These are phyloP conservation scores for Xylaria multiplex DNA, from an alignment of 2,329 filamentous ascomycete genomes.

Conservation along the genomic window DNA sequence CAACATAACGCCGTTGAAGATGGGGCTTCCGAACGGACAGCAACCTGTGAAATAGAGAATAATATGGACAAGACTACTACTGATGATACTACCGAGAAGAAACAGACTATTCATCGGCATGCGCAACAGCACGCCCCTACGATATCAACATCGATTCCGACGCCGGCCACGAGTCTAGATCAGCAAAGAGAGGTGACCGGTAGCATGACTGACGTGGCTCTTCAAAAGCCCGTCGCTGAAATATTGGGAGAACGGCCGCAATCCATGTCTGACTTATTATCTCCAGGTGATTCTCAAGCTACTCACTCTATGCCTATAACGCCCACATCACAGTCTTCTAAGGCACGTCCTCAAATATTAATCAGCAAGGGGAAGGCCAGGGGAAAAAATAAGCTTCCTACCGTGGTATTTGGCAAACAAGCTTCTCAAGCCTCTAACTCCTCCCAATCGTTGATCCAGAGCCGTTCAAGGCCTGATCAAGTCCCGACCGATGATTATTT, in stretches of 20 bases:
- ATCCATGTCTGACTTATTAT: constrained; percentile 20
- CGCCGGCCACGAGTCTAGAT: constrained; percentile 2
- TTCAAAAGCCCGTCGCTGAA: constrained; percentile 49
- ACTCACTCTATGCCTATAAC: constrained; percentile 43
- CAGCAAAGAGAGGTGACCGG: constrained; percentile 18
- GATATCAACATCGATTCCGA: constrained; percentile 12
- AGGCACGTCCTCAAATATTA: constrained; percentile 48
- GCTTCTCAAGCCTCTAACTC: constrained; percentile 61
- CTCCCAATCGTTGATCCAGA: constrained; percentile 51
- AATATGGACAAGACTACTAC: neutral
- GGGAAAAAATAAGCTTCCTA: constrained; percentile 74
- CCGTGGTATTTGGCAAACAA: constrained; percentile 81
- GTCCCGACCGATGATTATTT: constrained; percentile 71
- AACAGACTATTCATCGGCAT: constrained; percentile 3
- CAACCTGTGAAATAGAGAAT: neutral
- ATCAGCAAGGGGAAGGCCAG: constrained; percentile 63
- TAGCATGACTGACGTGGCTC: constrained; percentile 42
- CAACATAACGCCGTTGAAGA: neutral
- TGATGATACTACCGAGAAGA: neutral
- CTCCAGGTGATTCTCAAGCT: constrained; percentile 39
- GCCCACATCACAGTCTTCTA: constrained; percentile 47
- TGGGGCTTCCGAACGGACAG: neutral
- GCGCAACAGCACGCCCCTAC: constrained; percentile 1
- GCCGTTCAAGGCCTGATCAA: constrained; percentile 54
- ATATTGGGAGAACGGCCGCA: constrained; percentile 45